Conservation (phyloP, 139 green algal species). For the Coelastrella sp. region DNA sequence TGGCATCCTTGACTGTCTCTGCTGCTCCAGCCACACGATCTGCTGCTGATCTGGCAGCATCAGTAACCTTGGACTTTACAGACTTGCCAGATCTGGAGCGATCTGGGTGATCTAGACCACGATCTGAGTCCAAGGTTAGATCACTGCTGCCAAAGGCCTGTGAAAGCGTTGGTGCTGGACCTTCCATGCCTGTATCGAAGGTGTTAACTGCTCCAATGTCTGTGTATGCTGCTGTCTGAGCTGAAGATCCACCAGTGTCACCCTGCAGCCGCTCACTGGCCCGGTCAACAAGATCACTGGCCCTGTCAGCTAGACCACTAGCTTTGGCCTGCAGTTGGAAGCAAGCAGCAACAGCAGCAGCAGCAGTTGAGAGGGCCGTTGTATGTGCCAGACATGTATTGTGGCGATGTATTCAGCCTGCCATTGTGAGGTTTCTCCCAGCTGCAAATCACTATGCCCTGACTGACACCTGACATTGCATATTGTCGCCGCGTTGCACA, state of each 20-base stretch:
- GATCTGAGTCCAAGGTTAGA: neutral
- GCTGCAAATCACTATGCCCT: no score
- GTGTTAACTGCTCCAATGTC: neutral
- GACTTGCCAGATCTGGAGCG: neutral
- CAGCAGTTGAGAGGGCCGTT: no score
- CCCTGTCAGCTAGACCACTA: neutral
- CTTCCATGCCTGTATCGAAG: neutral
- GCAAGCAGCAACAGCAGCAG: neutral
- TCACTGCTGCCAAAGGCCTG: neutral
- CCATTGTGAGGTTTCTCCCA: no score
- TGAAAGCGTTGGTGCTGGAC: neutral
- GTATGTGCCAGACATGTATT: no score
- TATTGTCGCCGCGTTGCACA: no score
- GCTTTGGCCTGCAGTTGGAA: neutral
- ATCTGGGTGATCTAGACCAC: neutral
- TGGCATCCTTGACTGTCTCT: neutral
- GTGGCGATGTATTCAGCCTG: no score
- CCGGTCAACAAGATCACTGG: neutral
- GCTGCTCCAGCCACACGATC: neutral
- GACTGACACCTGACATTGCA: no score
- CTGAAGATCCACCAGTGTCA: neutral
- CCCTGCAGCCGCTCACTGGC: neutral
- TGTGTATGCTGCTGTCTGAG: neutral
- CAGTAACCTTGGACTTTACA: neutral
- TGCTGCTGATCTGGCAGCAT: neutral